A percentile compares a stretch with the other conserved stretches of the same genome.
Conservation (phyloP, 768 basidiomycete species). For the Lentinula sp. region DNA sequence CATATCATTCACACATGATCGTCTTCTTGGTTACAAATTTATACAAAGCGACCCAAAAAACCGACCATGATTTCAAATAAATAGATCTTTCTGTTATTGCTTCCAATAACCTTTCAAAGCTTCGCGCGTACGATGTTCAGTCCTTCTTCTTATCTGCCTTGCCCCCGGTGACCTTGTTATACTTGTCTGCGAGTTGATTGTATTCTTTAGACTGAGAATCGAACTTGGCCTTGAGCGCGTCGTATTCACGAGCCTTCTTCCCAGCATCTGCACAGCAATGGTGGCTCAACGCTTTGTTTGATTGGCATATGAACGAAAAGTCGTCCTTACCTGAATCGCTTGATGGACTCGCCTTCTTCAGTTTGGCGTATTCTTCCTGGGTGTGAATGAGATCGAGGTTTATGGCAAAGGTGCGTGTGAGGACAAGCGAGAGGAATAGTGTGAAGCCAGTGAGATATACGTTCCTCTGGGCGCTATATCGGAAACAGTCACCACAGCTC, state of each 20-base stretch:
- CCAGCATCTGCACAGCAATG: neutral
- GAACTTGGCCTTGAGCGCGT: slow-evolving; percentile 55
- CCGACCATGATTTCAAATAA: too few species aligned
- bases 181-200: slow-evolving; percentile 52
- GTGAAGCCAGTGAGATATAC: slow-evolving; percentile 91
- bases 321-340: neutral
- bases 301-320: neutral
- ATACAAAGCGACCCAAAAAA: too few species aligned
- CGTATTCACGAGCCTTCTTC: slow-evolving; percentile 15
- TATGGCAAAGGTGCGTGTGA: slow-evolving; percentile 90
- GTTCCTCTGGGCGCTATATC: slow-evolving; percentile 74
- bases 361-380: slow-evolving; percentile 80
- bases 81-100: too few species aligned
- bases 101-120: too few species aligned
- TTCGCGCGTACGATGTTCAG: neutral
- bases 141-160: slow-evolving; percentile 47
- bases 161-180: slow-evolving; percentile 44
- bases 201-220: slow-evolving; percentile 51
- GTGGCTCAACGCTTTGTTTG: neutral
- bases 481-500: neutral
- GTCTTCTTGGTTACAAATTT: too few species aligned
- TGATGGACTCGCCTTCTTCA: slow-evolving; percentile 37
- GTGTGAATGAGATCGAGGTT: slow-evolving; percentile 86
- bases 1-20: too few species aligned
- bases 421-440: slow-evolving; percentile 91